Percentiles rank a stretch among this genome's conserved stretches.
These are phyloP conservation scores for Stephania japonica DNA, from an alignment of 164 flowering plant species.

Conservation along the genomic window DNA sequence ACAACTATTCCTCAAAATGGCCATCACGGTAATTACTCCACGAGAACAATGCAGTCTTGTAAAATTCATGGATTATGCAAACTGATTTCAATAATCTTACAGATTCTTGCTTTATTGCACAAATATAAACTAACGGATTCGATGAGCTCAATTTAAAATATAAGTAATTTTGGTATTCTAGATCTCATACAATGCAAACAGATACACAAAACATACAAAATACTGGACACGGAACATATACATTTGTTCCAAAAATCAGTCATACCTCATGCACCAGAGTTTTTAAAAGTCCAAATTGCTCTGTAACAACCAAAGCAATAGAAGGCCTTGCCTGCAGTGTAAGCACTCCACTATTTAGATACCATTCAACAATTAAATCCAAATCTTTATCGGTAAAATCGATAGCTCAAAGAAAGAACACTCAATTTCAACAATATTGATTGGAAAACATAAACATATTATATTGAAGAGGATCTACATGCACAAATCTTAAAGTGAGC, in stretches of 20 bases:
- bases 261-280: not conserved
- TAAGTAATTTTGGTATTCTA: not conserved
- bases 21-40: not conserved
- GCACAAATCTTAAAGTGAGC: too few species aligned
- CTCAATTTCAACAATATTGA: not conserved
- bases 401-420: not conserved
- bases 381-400: not conserved
- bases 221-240: not conserved
- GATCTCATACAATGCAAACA: not conserved
- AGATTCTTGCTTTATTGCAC: too few species aligned
- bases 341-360: not conserved
- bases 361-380: not conserved
- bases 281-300: conserved; percentile 5
- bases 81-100: too few species aligned
- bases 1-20: not conserved
- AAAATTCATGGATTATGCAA: not conserved
- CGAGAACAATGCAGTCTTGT: not conserved
- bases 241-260: not conserved
- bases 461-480: not conserved
- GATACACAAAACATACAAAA: not conserved
- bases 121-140: not conserved
- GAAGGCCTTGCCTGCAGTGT: conserved; percentile 14
- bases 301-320: conserved; percentile 15
- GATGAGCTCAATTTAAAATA: not conserved
- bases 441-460: too few species aligned